phyloP scores from a whole-genome alignment of 2,329 filamentous ascomycete genomes.

The Ophiocordyceps unilateralis region DNA sequence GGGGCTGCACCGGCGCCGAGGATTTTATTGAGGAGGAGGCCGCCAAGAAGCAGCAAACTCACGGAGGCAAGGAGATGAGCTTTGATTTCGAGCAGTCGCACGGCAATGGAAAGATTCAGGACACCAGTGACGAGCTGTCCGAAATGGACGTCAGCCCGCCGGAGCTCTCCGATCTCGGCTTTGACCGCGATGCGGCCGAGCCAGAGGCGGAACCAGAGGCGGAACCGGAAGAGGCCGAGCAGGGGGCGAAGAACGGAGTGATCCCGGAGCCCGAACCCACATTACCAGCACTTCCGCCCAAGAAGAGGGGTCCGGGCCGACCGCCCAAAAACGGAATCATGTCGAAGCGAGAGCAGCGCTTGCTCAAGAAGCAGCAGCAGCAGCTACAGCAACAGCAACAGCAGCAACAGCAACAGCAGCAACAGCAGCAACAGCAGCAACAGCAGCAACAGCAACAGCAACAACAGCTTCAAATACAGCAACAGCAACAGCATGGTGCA shows the following conservation, averaged over 20 bases:
- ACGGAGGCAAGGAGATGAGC: constrained; percentile 53
- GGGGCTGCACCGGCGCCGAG: constrained; percentile 40
- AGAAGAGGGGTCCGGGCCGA: constrained; percentile 60
- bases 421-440: not conserved
- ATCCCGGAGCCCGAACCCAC: constrained; percentile 15
- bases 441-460: not conserved
- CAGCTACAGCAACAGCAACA: not conserved
- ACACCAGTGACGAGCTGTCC: constrained; percentile 36
- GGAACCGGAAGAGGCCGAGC: constrained; percentile 9
- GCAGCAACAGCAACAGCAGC: not conserved
- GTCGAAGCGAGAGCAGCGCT: constrained; percentile 57
- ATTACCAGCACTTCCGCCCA: constrained; percentile 28
- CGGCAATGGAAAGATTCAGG: constrained; percentile 36
- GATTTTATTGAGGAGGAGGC: constrained; percentile 32
- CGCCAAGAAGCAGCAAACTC: constrained; percentile 30
- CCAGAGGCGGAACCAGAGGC: constrained; percentile 7
- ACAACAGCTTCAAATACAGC: too few species aligned
- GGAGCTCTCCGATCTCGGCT: constrained; percentile 21
- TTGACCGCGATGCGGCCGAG: constrained; percentile 11
- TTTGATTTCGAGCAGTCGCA: constrained; percentile 52
- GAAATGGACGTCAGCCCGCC: constrained; percentile 23
- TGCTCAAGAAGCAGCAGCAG: constrained; percentile 39
- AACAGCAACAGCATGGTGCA: constrained; percentile 15
- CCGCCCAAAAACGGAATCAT: constrained; percentile 72
- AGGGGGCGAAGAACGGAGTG: constrained; percentile 12